phyloP scores from a whole-genome alignment of 768 basidiomycete species.

The Leccinum subgranulosum region DNA sequence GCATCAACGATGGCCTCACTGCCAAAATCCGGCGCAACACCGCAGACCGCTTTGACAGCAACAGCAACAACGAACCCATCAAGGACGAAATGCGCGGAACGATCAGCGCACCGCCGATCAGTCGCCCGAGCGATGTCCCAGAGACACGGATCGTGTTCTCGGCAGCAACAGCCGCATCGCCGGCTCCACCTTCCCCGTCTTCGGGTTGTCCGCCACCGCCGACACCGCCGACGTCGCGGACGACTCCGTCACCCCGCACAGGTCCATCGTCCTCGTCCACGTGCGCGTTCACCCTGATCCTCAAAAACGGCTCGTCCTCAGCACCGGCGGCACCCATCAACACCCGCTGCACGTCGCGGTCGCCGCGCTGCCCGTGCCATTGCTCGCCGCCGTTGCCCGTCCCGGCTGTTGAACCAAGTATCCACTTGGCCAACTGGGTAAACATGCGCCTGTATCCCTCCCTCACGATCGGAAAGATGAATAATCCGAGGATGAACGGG shows the following conservation, averaged over 20 bases:
- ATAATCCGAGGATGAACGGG: conserved; percentile 51
- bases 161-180: conserved; percentile 47
- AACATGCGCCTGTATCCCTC: conserved; percentile 43
- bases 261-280: conserved; percentile 27
- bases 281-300: conserved; percentile 33
- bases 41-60: conserved; percentile 41
- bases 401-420: conserved; percentile 37
- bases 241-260: not conserved
- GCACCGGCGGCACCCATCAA: conserved; percentile 21
- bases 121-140: conserved; percentile 58
- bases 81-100: conserved; percentile 62
- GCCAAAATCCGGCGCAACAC: conserved; percentile 26
- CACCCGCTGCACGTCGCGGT: conserved; percentile 19
- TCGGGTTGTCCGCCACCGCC: conserved; percentile 5
- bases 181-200: conserved; percentile 11
- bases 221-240: not conserved
- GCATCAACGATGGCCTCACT: conserved; percentile 18
- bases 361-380: conserved; percentile 13
- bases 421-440: conserved; percentile 38
- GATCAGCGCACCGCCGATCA: conserved; percentile 66
- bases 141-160: conserved; percentile 58
- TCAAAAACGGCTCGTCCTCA: conserved; percentile 31
- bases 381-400: not conserved
- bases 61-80: conserved; percentile 62
- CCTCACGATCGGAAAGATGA: conserved; percentile 49